Evolutionary conservation across 169 alveolate species (phyloP).

Genomic region (Plasmodium sp.): DNA sequence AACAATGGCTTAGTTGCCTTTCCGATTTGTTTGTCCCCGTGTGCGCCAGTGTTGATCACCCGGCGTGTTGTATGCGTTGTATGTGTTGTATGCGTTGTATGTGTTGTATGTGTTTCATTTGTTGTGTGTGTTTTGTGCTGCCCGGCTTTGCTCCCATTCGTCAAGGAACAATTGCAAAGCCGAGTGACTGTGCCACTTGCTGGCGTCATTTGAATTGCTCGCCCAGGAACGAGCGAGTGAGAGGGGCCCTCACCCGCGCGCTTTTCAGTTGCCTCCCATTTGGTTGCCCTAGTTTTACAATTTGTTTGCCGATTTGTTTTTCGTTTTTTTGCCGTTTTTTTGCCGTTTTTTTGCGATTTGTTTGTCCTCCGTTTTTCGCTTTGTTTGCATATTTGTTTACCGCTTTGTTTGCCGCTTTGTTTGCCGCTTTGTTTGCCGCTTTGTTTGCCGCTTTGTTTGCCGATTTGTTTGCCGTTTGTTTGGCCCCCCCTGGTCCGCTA

Average conservation of each 20-base stretch:
- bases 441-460: neutral
- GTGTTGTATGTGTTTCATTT: no score
- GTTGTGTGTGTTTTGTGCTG: neutral
- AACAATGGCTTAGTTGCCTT: neutral
- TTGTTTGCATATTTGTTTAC: neutral
- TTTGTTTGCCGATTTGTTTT: neutral
- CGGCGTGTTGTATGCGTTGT: neutral
- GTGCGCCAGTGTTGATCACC: neutral
- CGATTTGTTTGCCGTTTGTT: neutral
- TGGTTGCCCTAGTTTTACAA: neutral
- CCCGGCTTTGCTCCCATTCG: neutral
- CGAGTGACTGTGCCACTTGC: neutral
- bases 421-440: neutral
- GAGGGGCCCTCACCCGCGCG: neutral
- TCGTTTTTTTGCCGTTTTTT: no score
- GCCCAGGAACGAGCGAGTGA: neutral
- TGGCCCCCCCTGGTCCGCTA: neutral
- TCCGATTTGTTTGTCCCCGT: neutral
- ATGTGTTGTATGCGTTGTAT: no score
- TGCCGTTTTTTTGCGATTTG: neutral
- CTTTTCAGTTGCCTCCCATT: neutral
- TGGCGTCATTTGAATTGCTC: neutral
- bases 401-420: neutral
- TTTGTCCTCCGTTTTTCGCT: neutral
- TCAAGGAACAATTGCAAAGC: neutral